phyloP scores from a whole-genome alignment of 352 stramenopile genomes.

The Pythium phragmiticola region DNA sequence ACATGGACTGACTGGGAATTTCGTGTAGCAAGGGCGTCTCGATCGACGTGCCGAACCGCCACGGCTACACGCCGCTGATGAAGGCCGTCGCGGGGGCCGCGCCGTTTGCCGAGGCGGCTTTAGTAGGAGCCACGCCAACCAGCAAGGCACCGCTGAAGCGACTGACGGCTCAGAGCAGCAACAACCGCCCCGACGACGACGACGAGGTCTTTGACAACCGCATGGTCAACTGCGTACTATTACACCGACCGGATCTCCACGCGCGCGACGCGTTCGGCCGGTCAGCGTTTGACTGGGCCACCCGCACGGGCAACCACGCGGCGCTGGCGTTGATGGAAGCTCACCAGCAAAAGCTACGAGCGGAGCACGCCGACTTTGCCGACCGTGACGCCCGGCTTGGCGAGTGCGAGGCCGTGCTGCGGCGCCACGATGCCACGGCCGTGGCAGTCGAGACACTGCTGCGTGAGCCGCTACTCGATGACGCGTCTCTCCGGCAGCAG shows the following conservation, averaged over 20 bases:
- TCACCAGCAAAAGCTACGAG: conserved; percentile 12
- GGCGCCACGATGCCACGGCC: conserved; percentile 36
- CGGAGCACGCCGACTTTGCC: conserved; percentile 31
- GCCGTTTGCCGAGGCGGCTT: conserved; percentile 22
- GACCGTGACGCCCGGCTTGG: conserved; percentile 36
- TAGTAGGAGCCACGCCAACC: not conserved
- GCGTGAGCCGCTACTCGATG: conserved; percentile 38
- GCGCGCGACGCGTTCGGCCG: conserved; percentile 44
- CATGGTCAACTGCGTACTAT: conserved; percentile 45
- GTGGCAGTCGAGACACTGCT: conserved; percentile 33
- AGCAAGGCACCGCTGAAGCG: conserved; percentile 1
- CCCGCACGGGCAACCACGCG: conserved; percentile 39
- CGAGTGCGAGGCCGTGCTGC: conserved; percentile 39
- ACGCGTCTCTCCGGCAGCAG: conserved; percentile 38
- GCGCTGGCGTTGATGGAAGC: conserved; percentile 38
- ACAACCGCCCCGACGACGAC: conserved; percentile 23
- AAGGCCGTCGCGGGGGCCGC: conserved; percentile 60
- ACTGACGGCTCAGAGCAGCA: conserved; percentile 1
- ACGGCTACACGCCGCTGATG: conserved; percentile 74
- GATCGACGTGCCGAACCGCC: conserved; percentile 47
- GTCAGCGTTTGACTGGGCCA: conserved; percentile 69
- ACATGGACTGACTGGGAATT: not conserved
- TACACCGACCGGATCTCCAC: conserved; percentile 42
- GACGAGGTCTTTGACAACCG: conserved; percentile 44
- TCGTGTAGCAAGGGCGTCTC: conserved; percentile 42